Evolutionary conservation across 208 protist species (phyloP).

Genomic region (Acanthamoeba triangularis): DNA sequence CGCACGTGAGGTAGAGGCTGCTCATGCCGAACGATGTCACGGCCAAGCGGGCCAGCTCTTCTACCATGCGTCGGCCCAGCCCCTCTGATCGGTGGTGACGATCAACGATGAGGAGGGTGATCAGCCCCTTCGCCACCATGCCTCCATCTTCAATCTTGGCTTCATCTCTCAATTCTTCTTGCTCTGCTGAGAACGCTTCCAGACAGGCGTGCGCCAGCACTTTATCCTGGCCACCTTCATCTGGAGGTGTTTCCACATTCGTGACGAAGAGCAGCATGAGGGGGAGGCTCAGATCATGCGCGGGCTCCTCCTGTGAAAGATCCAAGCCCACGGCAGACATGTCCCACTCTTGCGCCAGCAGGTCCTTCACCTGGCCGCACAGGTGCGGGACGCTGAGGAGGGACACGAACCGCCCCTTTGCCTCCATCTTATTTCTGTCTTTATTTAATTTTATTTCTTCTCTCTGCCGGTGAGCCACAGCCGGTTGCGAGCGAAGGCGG

Average conservation of each 20-base stretch:
- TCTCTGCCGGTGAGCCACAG: neutral
- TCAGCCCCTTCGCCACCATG: neutral
- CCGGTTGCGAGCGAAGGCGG: neutral
- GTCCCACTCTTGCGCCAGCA: neutral
- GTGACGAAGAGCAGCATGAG: neutral
- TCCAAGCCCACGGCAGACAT: neutral
- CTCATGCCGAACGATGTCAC: neutral
- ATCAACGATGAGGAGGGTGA: neutral
- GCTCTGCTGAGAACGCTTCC: neutral
- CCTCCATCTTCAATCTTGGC: neutral
- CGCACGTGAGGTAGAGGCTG: neutral
- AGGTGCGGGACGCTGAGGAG: neutral
- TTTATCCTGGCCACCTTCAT: neutral
- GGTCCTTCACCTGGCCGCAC: neutral
- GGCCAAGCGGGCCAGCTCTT: neutral
- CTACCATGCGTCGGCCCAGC: neutral
- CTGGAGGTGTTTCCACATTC: too few relatives aligned
- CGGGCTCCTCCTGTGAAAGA: neutral
- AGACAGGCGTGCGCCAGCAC: neutral
- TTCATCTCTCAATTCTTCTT: neutral
- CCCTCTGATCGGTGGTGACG: neutral
- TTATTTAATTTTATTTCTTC: too few relatives aligned
- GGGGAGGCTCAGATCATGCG: neutral
- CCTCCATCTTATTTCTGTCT: too few relatives aligned
- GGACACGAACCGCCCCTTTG: neutral